Conservation (phyloP, 768 basidiomycete genomes). For the Xerocomus spinulosus region DNA sequence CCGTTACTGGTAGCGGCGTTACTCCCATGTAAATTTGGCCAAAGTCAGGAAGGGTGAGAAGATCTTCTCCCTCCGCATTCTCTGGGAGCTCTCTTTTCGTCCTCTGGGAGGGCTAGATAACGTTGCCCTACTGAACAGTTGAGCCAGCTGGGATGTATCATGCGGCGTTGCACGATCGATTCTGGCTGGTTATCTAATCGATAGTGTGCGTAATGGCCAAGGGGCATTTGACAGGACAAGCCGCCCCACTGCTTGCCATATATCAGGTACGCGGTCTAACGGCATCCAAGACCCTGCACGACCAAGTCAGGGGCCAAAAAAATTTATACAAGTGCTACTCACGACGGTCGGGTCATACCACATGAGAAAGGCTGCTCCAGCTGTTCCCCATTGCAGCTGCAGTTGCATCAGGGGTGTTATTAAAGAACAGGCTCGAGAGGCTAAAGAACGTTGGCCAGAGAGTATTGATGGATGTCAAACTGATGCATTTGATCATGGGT, state of each 20-base stretch:
- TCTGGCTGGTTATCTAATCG: not conserved
- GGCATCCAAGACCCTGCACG: conserved; percentile 31
- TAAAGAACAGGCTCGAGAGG: conserved; percentile 16
- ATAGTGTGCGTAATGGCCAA: conserved; percentile 1
- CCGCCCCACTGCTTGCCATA: conserved; percentile 26
- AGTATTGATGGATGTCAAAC: not conserved
- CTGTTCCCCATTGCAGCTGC: conserved; percentile 32
- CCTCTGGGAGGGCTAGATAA: too few relatives aligned
- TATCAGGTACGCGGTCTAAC: conserved; percentile 29
- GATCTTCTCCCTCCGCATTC: too few relatives aligned
- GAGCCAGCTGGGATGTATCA: not conserved
- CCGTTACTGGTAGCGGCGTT: too few relatives aligned
- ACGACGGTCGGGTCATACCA: conserved; percentile 28
- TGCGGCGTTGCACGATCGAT: too few relatives aligned
- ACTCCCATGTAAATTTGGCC: too few relatives aligned
- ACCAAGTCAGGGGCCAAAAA: too few relatives aligned
- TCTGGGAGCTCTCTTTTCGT: too few relatives aligned
- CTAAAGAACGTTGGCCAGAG: conserved; percentile 8
- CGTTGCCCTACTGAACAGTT: too few relatives aligned
- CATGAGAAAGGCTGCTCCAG: conserved; percentile 25
- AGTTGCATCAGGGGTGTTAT: conserved; percentile 29
- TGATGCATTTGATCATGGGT: conserved; percentile 17
- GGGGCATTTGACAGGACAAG: conserved; percentile 27
- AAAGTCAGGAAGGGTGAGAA: too few relatives aligned
- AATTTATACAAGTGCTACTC: not conserved